Base-by-base conservation (phyloP, 1,284 basidiomycete species). In the Anthracocystis setariae region DNA sequence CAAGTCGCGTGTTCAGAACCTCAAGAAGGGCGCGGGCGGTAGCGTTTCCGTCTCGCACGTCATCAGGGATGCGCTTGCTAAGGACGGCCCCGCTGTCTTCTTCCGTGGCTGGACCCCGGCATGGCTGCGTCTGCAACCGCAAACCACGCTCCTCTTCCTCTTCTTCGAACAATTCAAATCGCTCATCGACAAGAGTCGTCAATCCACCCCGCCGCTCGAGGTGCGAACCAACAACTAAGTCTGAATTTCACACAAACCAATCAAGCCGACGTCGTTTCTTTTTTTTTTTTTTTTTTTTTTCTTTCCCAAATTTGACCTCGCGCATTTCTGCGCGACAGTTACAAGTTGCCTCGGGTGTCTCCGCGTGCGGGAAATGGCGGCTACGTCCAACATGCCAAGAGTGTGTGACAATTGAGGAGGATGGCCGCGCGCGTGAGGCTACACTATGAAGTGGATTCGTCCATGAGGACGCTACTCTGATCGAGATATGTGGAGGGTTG, bases 61-160 rank as follows among this genome's bases (percentile, higher is more conserved):
- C 32, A 64, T 80, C 35, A 40, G 69, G 27, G 63, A 72, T 7
- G 69, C 79, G 0, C 65, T 84, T 18, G 73, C 81, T 12, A 73
- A 75, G 23, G 83, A 84, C 58, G 86, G 86, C 1, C 82, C 85
- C 8, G 71, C 80, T n/a, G 86, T 87, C 81, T 77, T 87, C 42
- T 86, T 87, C 82, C 84, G 85, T 53, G 86, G 86, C 12, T 87
- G 86, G 86, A 83, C 86, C 12, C 86, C 86, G 2, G 85, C 86
- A 0, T 86, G 85, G 85, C 84, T 82, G 33, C 59, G 81, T 8
- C 57, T 82, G 29, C 66, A 74, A 44, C 81, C 81, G 0, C 75
- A 82, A 55, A 82, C 80, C n/a, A 78, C 80, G 18, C 56, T 82
- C 43, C 55, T 80, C 43, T 77, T 82, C 29, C 55, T 80, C 32